Conservation (phyloP, 805 yeast genomes). For the Yamadazyma philogaea region DNA sequence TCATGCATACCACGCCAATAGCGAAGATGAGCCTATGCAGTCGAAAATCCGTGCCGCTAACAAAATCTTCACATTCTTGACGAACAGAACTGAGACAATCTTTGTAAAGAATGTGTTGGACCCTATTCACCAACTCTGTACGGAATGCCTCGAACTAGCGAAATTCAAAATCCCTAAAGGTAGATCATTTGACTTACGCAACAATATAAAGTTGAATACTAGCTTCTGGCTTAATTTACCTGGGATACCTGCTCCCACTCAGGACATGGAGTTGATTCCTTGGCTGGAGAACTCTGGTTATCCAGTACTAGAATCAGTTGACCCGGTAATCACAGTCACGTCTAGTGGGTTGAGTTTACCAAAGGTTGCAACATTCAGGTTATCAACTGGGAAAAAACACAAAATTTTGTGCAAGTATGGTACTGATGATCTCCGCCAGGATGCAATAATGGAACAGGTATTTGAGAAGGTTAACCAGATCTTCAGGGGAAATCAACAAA, state of each 20-base stretch:
- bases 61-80: constrained; percentile 38
- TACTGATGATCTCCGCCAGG: constrained; percentile 90
- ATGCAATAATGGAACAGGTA: constrained; percentile 96
- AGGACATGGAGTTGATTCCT: constrained; percentile 9
- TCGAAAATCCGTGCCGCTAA: constrained; percentile 48
- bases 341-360: constrained; percentile 85
- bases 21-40: constrained; percentile 31
- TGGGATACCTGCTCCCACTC: constrained; percentile 67
- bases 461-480: constrained; percentile 79
- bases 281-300: constrained; percentile 18
- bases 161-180: constrained; percentile 40
- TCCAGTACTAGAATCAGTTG: constrained; percentile 48
- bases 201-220: constrained; percentile 29
- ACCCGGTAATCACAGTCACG: constrained; percentile 55
- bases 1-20: constrained; percentile 34
- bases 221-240: constrained; percentile 56
- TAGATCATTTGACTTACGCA: constrained; percentile 27
- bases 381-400: constrained; percentile 58
- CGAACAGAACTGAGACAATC: background rate
- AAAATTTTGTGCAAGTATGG: constrained; percentile 76
- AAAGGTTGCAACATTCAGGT: constrained; percentile 57
- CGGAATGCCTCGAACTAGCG: constrained; percentile 50
- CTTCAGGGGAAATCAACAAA: constrained; percentile 51
- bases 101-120: constrained; percentile 24
- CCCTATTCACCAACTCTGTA: constrained; percentile 51